phyloP scores from a whole-genome alignment of 169 alveolate species.

The Plasmodium reichenowi region DNA sequence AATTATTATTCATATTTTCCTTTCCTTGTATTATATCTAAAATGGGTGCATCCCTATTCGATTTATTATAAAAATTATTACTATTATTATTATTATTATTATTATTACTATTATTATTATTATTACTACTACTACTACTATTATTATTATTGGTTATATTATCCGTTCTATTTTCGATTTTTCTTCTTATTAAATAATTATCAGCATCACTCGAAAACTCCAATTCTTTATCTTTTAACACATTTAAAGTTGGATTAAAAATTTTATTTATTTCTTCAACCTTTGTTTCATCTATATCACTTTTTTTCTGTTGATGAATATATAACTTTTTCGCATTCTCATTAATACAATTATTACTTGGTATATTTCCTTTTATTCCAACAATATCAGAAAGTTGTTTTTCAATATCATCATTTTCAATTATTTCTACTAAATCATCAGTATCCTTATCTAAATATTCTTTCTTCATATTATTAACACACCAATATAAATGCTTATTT shows the following conservation, averaged over 20 bases:
- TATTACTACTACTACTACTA: not conserved
- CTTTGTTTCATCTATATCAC: conserved; percentile 12
- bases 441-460: conserved; percentile 22
- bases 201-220: not conserved
- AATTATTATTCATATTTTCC: not conserved
- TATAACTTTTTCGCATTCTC: conserved; percentile 26
- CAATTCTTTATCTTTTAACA: conserved; percentile 27
- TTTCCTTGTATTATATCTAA: conserved; percentile 1
- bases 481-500: conserved; percentile 67
- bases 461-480: conserved; percentile 51
- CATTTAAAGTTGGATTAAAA: conserved; percentile 45
- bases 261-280: conserved; percentile 37
- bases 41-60: not conserved
- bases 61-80: not conserved
- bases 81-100: not conserved
- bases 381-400: conserved; percentile 53
- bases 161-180: not conserved
- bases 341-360: conserved; percentile 31
- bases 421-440: conserved; percentile 36
- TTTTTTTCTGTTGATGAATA: not conserved
- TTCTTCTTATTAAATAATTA: conserved; percentile 1
- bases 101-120: not conserved
- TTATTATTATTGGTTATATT: not conserved
- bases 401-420: conserved; percentile 44
- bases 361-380: conserved; percentile 35